These are phyloP conservation scores for Fagopyrum tataricum DNA, from an alignment of 148 eudicot species.

Conservation along the genomic window DNA sequence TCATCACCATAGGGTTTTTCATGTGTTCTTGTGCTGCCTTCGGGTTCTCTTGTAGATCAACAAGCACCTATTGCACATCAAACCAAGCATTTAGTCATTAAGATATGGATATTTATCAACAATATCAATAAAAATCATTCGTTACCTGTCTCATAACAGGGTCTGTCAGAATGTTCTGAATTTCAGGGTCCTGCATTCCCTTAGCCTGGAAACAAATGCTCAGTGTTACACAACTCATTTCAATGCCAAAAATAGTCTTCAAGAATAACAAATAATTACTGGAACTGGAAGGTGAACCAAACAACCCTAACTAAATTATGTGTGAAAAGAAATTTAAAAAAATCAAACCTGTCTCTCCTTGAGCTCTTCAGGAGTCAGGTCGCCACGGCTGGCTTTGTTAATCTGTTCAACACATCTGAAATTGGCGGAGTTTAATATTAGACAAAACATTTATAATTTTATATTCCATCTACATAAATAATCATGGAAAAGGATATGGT, in stretches of 20 bases:
- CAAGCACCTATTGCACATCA: conserved; percentile 43
- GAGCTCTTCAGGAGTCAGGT: conserved; percentile 79
- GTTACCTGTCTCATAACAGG: conserved; percentile 98
- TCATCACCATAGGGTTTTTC: conserved; percentile 81
- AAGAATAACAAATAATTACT: too few species aligned
- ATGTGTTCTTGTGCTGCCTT: conserved; percentile 87
- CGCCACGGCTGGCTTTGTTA: conserved; percentile 91
- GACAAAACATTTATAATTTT: not conserved
- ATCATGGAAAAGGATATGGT: not conserved
- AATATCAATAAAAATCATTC: not conserved
- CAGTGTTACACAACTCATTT: not conserved
- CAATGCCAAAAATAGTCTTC: too few species aligned
- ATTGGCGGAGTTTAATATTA: not conserved
- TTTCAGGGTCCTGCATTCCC: conserved; percentile 97
- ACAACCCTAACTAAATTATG: not conserved
- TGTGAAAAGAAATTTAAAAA: not conserved
- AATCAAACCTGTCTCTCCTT: conserved; percentile 89
- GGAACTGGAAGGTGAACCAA: too few species aligned
- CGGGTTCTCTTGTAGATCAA: conserved; percentile 85
- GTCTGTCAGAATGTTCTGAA: conserved; percentile 84
- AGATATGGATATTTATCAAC: not conserved
- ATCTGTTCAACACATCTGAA: conserved; percentile 79
- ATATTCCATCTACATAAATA: not conserved
- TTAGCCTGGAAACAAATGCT: conserved; percentile 43
- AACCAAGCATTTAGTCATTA: not conserved